Evolutionary conservation across 306 rosid species (phyloP).

Genomic region (Canavalia ensiformis): DNA sequence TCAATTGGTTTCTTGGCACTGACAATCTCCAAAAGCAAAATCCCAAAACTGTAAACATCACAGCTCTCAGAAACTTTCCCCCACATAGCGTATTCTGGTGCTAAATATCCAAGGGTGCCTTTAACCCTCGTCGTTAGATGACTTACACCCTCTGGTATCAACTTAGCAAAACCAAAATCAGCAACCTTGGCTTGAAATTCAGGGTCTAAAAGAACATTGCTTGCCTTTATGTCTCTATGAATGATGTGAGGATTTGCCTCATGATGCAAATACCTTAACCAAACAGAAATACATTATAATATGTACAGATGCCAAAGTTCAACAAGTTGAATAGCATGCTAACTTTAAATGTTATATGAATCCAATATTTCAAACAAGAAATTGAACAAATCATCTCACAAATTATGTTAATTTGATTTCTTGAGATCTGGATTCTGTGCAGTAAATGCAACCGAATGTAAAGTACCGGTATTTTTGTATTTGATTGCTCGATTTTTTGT

Average conservation of each 20-base stretch:
- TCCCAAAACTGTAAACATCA: slow-evolving; percentile 92
- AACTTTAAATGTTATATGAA: neutral
- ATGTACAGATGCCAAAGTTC: neutral
- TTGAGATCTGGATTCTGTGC: too few species aligned
- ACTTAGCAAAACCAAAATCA: slow-evolving; percentile 93
- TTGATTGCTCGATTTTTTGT: too few species aligned
- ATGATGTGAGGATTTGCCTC: slow-evolving; percentile 85
- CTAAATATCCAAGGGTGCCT: slow-evolving; percentile 91
- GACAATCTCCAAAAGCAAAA: slow-evolving; percentile 75
- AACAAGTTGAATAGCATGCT: neutral
- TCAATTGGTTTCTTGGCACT: slow-evolving; percentile 86
- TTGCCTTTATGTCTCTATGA: slow-evolving; percentile 91
- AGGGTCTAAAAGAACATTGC: slow-evolving; percentile 79
- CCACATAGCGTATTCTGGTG: slow-evolving; percentile 99
- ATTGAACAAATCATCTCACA: neutral
- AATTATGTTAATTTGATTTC: neutral
- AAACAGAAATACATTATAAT: slow-evolving; percentile 18
- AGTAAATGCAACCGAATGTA: too few species aligned
- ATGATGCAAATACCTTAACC: slow-evolving; percentile 81
- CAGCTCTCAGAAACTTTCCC: slow-evolving; percentile 87
- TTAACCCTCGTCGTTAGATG: slow-evolving; percentile 89
- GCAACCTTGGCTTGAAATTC: slow-evolving; percentile 87
- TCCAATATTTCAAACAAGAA: neutral
- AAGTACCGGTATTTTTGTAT: too few species aligned
- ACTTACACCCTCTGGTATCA: slow-evolving; percentile 83